phyloP scores from a whole-genome alignment of 345 rosid genomes.

The Gossypium arboreum region DNA sequence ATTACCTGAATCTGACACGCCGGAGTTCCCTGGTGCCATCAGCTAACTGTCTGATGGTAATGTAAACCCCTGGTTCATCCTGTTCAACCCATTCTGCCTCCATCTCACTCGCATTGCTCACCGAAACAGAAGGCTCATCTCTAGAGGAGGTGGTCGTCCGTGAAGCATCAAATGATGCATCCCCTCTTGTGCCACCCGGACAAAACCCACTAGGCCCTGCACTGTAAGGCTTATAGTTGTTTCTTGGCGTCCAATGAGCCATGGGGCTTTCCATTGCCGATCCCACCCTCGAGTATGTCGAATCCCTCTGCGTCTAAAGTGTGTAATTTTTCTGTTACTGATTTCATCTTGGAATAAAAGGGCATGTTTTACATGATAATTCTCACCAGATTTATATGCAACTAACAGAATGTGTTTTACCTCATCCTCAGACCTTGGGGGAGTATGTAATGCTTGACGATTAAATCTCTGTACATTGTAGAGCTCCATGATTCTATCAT shows the following conservation, averaged over 20 bases:
- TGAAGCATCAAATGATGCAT: conserved; percentile 57
- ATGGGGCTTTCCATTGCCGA: conserved; percentile 75
- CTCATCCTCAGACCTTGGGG: conserved; percentile 85
- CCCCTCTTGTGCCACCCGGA: conserved; percentile 38
- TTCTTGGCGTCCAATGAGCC: conserved; percentile 70
- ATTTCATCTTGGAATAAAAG: background rate
- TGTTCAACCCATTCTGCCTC: conserved; percentile 92
- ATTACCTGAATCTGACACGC: conserved; percentile 95
- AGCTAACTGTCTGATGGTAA: conserved; percentile 78
- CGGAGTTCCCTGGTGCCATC: conserved; percentile 97
- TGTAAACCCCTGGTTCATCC: conserved; percentile 92
- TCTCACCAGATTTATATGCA: no score
- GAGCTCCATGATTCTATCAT: conserved; percentile 89
- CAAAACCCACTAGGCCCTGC: conserved; percentile 56
- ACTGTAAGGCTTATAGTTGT: conserved; percentile 51
- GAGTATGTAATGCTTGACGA: conserved; percentile 88
- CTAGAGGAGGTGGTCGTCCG: conserved; percentile 83
- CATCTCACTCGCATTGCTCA: conserved; percentile 89
- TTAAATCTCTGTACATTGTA: conserved; percentile 96
- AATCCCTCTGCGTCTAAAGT: conserved; percentile 59
- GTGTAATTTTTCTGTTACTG: background rate
- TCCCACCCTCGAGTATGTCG: conserved; percentile 66
- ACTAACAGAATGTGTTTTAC: conserved; percentile 25
- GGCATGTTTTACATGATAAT: background rate
- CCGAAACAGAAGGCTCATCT: conserved; percentile 77